Conservation (phyloP, 768 basidiomycete genomes). For the Chalciporus piperatus region DNA sequence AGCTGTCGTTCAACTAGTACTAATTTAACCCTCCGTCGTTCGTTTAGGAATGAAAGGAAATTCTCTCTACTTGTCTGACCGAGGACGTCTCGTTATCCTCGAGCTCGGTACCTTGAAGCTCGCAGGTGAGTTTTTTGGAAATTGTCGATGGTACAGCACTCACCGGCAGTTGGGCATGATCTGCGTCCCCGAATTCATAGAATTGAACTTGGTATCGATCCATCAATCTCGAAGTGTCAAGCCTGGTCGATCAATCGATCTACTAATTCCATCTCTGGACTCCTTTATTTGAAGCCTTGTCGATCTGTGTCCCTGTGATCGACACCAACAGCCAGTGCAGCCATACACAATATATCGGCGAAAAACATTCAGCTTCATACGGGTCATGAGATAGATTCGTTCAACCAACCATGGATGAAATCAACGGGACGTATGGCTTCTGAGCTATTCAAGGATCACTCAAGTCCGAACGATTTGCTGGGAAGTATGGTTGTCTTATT, state of each 20-base stretch:
- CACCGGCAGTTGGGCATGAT: too few relatives aligned
- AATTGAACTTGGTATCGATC: too few relatives aligned
- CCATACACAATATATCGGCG: background rate
- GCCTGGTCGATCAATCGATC: conserved; percentile 26
- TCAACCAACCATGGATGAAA: background rate
- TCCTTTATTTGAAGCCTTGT: background rate
- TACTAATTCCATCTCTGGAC: background rate
- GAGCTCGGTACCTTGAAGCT: background rate
- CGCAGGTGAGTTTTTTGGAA: background rate
- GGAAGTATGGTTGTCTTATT: conserved; percentile 22
- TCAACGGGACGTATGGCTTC: conserved; percentile 12
- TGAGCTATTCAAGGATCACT: conserved; percentile 21
- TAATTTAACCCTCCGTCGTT: background rate
- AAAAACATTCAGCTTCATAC: background rate
- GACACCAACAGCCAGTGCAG: conserved; percentile 6
- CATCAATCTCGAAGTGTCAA: conserved; percentile 14
- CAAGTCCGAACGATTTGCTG: conserved; percentile 20
- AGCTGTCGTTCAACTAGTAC: too few relatives aligned
- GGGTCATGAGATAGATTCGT: background rate
- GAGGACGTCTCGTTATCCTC: too few relatives aligned
- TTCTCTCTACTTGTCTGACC: too few relatives aligned
- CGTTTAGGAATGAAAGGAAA: background rate
- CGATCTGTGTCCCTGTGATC: conserved; percentile 15
- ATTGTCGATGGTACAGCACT: too few relatives aligned
- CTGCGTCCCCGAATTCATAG: background rate